These are phyloP conservation scores for Rubroboletus pulcherrimus DNA, from an alignment of 768 basidiomycete species.

Conservation along the genomic window DNA sequence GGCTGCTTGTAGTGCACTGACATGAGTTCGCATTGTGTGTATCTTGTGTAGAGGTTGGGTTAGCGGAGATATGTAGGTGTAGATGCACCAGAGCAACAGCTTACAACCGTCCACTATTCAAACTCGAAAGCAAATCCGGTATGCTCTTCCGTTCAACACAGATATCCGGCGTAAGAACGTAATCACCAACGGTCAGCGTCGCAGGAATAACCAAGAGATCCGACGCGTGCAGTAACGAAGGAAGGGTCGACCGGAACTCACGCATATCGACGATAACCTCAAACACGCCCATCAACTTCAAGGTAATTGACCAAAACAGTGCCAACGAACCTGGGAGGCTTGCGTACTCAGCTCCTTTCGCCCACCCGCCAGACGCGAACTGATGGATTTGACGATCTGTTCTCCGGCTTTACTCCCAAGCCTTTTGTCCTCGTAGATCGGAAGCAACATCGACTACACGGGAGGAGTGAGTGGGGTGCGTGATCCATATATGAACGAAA, in stretches of 20 bases:
- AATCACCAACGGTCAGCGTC: conserved; percentile 93
- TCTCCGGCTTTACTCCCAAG: conserved; percentile 41
- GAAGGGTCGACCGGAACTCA: conserved; percentile 91
- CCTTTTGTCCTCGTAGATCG: conserved; percentile 63
- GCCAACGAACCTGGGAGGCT: conserved; percentile 52
- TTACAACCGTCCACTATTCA: conserved; percentile 90
- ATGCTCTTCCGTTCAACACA: conserved; percentile 96
- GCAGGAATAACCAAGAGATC: conserved; percentile 80
- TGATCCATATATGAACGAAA: background rate
- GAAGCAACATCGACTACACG: conserved; percentile 81
- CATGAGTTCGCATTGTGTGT: conserved; percentile 97
- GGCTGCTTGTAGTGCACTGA: conserved; percentile 94
- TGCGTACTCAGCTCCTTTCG: conserved; percentile 61
- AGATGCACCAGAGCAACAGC: conserved; percentile 30
- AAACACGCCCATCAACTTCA: background rate
- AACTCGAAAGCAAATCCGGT: conserved; percentile 87
- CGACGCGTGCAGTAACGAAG: conserved; percentile 83
- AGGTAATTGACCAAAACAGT: background rate
- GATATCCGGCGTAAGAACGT: conserved; percentile 91
- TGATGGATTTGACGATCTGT: conserved; percentile 75
- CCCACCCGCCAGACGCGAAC: conserved; percentile 83
- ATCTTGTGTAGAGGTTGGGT: conserved; percentile 45
- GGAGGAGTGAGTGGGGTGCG: background rate
- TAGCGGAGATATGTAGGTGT: background rate
- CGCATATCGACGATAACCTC: conserved; percentile 96